phyloP scores from a whole-genome alignment of 306 rosid genomes.

The Glycine soja region DNA sequence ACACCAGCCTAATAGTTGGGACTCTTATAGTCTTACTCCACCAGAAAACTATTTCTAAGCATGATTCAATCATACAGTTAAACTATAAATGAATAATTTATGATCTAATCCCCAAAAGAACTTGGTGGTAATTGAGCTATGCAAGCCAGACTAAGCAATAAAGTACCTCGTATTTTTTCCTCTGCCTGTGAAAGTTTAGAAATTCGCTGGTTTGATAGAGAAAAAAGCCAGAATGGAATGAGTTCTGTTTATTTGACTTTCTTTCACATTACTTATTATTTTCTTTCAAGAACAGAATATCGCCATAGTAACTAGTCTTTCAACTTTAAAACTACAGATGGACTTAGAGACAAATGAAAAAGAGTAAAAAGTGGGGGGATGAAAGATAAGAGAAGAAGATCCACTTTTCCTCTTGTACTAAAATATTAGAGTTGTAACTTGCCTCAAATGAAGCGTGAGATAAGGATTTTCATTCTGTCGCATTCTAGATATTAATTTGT shows the following conservation, averaged over 20 bases:
- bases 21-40: not conserved
- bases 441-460: slow-evolving; percentile 32
- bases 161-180: too few species aligned
- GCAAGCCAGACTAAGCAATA: too few species aligned
- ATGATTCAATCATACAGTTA: not conserved
- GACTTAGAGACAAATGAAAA: not conserved
- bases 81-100: slow-evolving; percentile 5
- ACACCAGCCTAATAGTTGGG: not conserved
- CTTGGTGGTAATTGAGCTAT: not conserved
- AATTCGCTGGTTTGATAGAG: too few species aligned
- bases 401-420: not conserved
- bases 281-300: not conserved
- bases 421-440: not conserved
- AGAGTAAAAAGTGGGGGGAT: not conserved
- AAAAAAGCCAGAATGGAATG: too few species aligned
- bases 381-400: slow-evolving; percentile 8
- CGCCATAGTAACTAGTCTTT: not conserved
- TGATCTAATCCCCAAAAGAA: not conserved
- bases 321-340: not conserved
- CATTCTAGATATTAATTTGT: slow-evolving; percentile 14
- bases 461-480: slow-evolving; percentile 10
- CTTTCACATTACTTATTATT: too few species aligned
- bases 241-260: too few species aligned
- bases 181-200: too few species aligned
- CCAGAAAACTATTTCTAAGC: not conserved